These are phyloP conservation scores for Incumbomyces delicatus DNA, from an alignment of 2,329 filamentous ascomycete genomes.

Conservation along the genomic window DNA sequence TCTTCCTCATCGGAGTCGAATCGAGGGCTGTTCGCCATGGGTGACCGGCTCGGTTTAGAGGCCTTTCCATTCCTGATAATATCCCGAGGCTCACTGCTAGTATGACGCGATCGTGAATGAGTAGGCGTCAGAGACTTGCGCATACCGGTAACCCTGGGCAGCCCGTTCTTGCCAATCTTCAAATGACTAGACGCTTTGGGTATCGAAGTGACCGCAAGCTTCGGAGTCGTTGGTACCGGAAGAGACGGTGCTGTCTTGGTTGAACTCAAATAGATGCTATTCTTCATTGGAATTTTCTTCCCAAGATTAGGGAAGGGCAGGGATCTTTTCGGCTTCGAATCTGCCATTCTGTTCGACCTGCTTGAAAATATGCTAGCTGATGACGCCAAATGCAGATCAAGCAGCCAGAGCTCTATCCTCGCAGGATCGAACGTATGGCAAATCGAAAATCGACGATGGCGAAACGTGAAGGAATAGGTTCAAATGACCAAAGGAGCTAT, in stretches of 20 bases:
- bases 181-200: background rate
- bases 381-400: too few species aligned
- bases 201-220: background rate
- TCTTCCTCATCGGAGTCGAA: conserved; percentile 24
- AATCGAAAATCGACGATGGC: too few species aligned
- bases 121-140: conserved; percentile 17
- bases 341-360: background rate
- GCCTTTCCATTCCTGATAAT: conserved; percentile 13
- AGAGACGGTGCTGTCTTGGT: background rate
- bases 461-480: too few species aligned
- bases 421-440: too few species aligned
- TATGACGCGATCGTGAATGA: conserved; percentile 14
- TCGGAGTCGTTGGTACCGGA: background rate
- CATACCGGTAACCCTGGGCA: conserved; percentile 7
- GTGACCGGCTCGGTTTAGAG: conserved; percentile 16
- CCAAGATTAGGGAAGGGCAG: background rate
- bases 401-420: too few species aligned
- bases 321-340: conserved; percentile 1
- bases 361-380: too few species aligned
- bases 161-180: conserved; percentile 2
- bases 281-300: conserved; percentile 7
- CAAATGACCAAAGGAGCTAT: too few species aligned
- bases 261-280: conserved; percentile 3
- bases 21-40: conserved; percentile 17
- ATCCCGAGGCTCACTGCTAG: conserved; percentile 17